Evolutionary conservation across 2,329 filamentous ascomycete species (phyloP).

Genomic region (Pleomassaria siparia): DNA sequence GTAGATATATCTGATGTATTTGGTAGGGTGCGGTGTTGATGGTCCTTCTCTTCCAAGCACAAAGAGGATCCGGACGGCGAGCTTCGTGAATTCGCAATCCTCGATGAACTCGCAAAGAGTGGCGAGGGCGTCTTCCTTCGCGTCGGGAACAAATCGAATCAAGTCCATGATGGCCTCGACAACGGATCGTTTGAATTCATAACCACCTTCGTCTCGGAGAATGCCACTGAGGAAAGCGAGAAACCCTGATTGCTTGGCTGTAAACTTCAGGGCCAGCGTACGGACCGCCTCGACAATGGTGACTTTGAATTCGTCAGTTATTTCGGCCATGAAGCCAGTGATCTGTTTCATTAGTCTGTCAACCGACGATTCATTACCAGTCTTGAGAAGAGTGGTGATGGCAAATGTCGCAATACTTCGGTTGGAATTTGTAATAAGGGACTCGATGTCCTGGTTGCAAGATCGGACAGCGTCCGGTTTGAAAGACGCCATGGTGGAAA

Average conservation of each 20-base stretch:
- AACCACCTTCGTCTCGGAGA: constrained; percentile 92
- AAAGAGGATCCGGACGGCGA: constrained; percentile 92
- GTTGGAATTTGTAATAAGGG: constrained; percentile 94
- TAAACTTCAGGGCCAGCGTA: constrained; percentile 95
- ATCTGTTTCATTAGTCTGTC: constrained; percentile 99
- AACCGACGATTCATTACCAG: constrained; percentile 94
- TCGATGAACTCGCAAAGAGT: constrained; percentile 99
- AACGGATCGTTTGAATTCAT: constrained; percentile 96
- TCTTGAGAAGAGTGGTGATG: constrained; percentile 97
- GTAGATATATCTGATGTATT: constrained; percentile 99
- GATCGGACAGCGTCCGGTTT: constrained; percentile 89
- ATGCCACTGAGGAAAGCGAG: constrained; percentile 97
- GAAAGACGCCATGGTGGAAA: constrained; percentile 95
- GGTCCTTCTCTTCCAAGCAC: constrained; percentile 92
- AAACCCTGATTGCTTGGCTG: constrained; percentile 97
- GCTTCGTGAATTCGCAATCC: constrained; percentile 98
- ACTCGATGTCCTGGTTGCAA: constrained; percentile 97
- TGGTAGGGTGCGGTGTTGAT: constrained; percentile 92
- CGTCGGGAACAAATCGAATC: constrained; percentile 97
- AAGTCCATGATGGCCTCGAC: constrained; percentile 99
- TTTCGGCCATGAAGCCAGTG: constrained; percentile 96
- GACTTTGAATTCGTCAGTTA: constrained; percentile 99
- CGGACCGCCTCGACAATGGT: constrained; percentile 99
- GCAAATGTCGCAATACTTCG: constrained; percentile 97
- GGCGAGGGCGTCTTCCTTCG: constrained; percentile 77